phyloP scores from a whole-genome alignment of 2,329 filamentous ascomycete species.

The Alternaria ventricosa region DNA sequence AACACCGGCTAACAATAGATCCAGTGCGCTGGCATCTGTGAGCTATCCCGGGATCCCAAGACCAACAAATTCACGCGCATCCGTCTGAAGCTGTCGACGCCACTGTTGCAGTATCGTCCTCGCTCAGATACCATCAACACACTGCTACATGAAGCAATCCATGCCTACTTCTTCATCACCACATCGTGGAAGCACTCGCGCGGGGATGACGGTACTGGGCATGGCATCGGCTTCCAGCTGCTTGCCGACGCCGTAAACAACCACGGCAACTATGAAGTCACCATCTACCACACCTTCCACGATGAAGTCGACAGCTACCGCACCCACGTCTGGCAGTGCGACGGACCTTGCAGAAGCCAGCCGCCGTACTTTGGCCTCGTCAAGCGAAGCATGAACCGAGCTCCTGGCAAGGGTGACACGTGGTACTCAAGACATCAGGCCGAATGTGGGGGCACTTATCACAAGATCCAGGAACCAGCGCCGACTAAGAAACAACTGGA shows the following conservation, averaged over 20 bases:
- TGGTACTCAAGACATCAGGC: slow-evolving; percentile 52
- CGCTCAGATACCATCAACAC: slow-evolving; percentile 53
- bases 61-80: slow-evolving; percentile 49
- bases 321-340: slow-evolving; percentile 55
- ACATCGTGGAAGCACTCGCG: slow-evolving; percentile 53
- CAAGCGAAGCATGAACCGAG: slow-evolving; percentile 55
- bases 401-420: slow-evolving; percentile 50
- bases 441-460: slow-evolving; percentile 52
- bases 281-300: slow-evolving; percentile 54
- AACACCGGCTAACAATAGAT: slow-evolving; percentile 23
- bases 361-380: slow-evolving; percentile 54
- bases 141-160: slow-evolving; percentile 54
- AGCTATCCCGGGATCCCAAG: slow-evolving; percentile 49
- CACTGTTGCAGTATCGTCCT: slow-evolving; percentile 54
- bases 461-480: slow-evolving; percentile 52
- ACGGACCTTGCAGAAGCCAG: slow-evolving; percentile 47
- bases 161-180: slow-evolving; percentile 56
- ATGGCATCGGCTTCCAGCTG: slow-evolving; percentile 52
- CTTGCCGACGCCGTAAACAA: slow-evolving; percentile 55
- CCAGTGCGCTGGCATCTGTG: slow-evolving; percentile 55
- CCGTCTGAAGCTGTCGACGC: slow-evolving; percentile 53
- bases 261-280: slow-evolving; percentile 51
- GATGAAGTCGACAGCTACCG: slow-evolving; percentile 56
- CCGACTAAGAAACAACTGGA: slow-evolving; percentile 51
- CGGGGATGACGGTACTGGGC: slow-evolving; percentile 52